Percentiles rank a stretch among this genome's conserved stretches.
Evolutionary conservation across 805 yeast species (phyloP).

Genomic region (Yamadazyma ubonensis): DNA sequence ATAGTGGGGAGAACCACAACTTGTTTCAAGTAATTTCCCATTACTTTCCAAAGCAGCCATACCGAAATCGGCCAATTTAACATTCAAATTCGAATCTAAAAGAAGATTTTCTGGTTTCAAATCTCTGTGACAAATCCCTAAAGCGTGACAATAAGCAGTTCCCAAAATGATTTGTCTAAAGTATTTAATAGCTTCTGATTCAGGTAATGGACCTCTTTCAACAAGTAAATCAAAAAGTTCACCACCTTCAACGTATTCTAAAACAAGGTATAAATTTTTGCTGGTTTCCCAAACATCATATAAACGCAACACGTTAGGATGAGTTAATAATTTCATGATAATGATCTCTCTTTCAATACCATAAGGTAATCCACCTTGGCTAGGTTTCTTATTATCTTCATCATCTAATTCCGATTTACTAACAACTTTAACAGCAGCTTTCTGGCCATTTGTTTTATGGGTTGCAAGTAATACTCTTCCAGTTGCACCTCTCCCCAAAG

Average conservation of each 20-base stretch:
- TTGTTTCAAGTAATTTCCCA: constrained; percentile 69
- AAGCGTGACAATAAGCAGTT: constrained; percentile 76
- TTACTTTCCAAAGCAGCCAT: constrained; percentile 84
- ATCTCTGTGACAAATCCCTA: constrained; percentile 80
- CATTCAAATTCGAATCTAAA: constrained; percentile 62
- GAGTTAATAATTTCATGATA: constrained; percentile 92
- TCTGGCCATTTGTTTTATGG: constrained; percentile 64
- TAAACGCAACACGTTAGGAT: constrained; percentile 87
- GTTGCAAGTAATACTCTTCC: constrained; percentile 78
- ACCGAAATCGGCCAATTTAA: constrained; percentile 83
- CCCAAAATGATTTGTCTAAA: constrained; percentile 77
- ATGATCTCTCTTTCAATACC: constrained; percentile 97
- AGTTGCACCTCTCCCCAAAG: constrained; percentile 80
- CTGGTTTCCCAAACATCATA: constrained; percentile 98
- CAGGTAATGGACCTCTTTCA: constrained; percentile 66
- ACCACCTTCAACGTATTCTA: constrained; percentile 88
- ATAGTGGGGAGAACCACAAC: constrained; percentile 87
- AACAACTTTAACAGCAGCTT: constrained; percentile 82
- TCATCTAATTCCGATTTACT: constrained; percentile 57
- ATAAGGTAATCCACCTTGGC: constrained; percentile 64
- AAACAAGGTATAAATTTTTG: constrained; percentile 75
- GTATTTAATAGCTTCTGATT: constrained; percentile 71
- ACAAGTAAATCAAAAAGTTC: constrained; percentile 76
- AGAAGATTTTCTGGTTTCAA: constrained; percentile 78
- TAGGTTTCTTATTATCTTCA: constrained; percentile 27